Evolutionary conservation across 169 alveolate species (phyloP).

Genomic region (Theileria parva): DNA sequence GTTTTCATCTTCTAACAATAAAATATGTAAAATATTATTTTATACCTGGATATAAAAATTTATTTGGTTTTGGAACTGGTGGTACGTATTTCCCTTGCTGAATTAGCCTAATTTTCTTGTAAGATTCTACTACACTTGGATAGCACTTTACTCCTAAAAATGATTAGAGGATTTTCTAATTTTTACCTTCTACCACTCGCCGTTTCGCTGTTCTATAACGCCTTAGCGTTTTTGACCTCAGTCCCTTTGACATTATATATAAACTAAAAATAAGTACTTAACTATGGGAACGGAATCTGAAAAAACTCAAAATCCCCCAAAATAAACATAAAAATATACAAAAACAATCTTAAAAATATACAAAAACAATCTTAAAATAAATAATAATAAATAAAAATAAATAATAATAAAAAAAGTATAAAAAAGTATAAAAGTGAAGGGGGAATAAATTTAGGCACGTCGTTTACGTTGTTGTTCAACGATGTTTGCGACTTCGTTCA

Average conservation of each 20-base stretch:
- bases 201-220: constrained; percentile 79
- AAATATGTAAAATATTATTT: not conserved
- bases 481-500: constrained; percentile 88
- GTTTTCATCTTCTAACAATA: constrained; percentile 41
- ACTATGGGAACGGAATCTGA: not conserved
- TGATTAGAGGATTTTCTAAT: not conserved
- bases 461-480: constrained; percentile 88
- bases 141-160: constrained; percentile 30
- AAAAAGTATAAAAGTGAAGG: not conserved
- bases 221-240: constrained; percentile 76
- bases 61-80: constrained; percentile 66
- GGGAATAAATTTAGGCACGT: constrained; percentile 16
- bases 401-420: constrained; percentile 8
- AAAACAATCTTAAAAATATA: not conserved
- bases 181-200: constrained; percentile 70
- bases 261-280: constrained; percentile 2
- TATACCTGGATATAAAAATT: constrained; percentile 77
- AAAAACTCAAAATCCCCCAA: not conserved
- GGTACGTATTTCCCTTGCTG: constrained; percentile 60
- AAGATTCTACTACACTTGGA: constrained; percentile 40
- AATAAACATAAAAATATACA: not conserved
- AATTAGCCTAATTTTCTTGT: constrained; percentile 46
- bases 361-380: constrained; percentile 7
- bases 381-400: constrained; percentile 1
- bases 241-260: constrained; percentile 76